Conservation (phyloP, 352 stramenopile species). For the Discostella stelligera region DNA sequence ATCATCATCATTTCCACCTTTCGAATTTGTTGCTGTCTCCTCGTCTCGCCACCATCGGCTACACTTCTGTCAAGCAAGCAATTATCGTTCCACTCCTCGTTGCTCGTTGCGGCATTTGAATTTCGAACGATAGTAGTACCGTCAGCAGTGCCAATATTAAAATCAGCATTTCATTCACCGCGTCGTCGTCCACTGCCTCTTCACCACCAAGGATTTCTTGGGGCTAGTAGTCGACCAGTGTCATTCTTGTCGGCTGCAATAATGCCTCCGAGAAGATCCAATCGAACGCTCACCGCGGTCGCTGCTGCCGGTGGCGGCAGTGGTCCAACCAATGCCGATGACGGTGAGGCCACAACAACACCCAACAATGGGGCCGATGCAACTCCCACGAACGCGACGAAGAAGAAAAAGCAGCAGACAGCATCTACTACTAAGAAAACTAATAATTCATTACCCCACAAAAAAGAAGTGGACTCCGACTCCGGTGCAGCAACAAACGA, state of each 20-base stretch:
- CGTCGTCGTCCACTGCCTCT: background rate
- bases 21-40: constrained; percentile 2
- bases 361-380: background rate
- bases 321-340: background rate
- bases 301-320: constrained; percentile 1
- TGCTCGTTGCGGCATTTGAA: background rate
- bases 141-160: too few relatives aligned
- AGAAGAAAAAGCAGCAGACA: background rate
- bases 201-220: background rate
- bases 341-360: constrained; percentile 14
- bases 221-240: background rate
- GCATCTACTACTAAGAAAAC: too few relatives aligned
- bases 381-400: background rate
- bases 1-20: background rate
- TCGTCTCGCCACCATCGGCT: background rate
- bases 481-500: constrained; percentile 12
- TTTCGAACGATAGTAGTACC: constrained; percentile 1
- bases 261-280: constrained; percentile 27
- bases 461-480: constrained; percentile 5
- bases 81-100: background rate
- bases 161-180: background rate
- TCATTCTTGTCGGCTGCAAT: background rate
- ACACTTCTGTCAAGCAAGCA: background rate
- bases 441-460: constrained; percentile 4
- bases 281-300: background rate